phyloP scores from a whole-genome alignment of 1,139 yeast genomes.

The Pichia sp. region DNA sequence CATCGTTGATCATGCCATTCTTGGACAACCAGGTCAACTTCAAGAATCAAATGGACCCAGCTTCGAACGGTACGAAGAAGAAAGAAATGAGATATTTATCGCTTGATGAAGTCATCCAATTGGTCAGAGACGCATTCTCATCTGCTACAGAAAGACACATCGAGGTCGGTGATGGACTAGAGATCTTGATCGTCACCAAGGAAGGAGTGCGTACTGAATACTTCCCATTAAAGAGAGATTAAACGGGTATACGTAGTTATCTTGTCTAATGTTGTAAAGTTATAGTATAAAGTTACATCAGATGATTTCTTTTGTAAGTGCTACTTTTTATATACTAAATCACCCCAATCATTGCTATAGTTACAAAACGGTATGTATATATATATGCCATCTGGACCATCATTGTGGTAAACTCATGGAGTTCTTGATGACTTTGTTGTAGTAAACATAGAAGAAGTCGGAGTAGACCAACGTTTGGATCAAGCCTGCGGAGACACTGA shows the following conservation, averaged over 20 bases:
- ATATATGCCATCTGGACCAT: too few species aligned
- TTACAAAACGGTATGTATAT: too few species aligned
- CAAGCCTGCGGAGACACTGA: constrained; percentile 76
- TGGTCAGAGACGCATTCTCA: constrained; percentile 91
- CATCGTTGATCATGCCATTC: constrained; percentile 94
- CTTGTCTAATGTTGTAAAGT: not conserved
- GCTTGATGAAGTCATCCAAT: constrained; percentile 79
- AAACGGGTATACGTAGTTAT: constrained; percentile 15
- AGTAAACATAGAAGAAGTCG: constrained; percentile 92
- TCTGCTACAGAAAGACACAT: constrained; percentile 98
- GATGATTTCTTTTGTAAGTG: too few species aligned
- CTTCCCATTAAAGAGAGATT: constrained; percentile 88
- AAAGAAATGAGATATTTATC: constrained; percentile 60
- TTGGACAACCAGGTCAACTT: constrained; percentile 96
- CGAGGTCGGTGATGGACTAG: constrained; percentile 96
- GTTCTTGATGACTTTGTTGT: constrained; percentile 79
- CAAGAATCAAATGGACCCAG: constrained; percentile 86
- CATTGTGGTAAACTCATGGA: constrained; percentile 58
- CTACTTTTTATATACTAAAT: too few species aligned
- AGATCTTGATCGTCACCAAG: constrained; percentile 85
- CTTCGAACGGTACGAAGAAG: constrained; percentile 63
- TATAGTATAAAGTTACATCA: too few species aligned
- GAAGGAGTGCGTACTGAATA: constrained; percentile 87
- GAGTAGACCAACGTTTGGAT: constrained; percentile 86
- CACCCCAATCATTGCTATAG: too few species aligned